Base-by-base conservation (phyloP, 768 basidiomycete species). In the Leccinum rimulosum region DNA sequence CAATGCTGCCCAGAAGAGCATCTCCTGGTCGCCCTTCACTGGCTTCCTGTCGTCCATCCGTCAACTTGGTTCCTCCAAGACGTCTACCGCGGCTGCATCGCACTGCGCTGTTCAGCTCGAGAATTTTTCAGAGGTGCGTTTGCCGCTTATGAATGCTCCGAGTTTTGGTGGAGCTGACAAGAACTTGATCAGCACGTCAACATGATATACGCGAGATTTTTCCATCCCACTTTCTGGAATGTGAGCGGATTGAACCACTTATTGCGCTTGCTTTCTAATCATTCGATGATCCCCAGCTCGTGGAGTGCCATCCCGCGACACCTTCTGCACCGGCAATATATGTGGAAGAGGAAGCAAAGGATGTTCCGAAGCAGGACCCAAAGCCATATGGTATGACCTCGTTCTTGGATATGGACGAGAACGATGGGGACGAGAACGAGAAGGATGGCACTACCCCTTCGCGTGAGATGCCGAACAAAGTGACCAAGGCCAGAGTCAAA, bases 171-270 rank as follows among this genome's bases (percentile, higher is more conserved):
- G 1, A 1, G 8, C 40, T 61, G 22, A 70, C 25, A 4, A 5
- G 28, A 22, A 19, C 0, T 2, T 6, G 28, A 65, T 38, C 38
- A 61, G 15, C 59, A 70, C 22, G 58, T 68, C 1, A 66, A 28
- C 17, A 66, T 63, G 61, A 60, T 70, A 0, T 68, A 70, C 28
- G 63, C 63, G 0, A 62, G 33, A 31, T 60, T 50, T 52, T 68
- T 68, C 36, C 68, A 68, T 38, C 68, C 68, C 7, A 60, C 55
- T 1, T 55, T 35, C 33, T 68, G 68, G 68, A 61, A 65, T 36
- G 67, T 65, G 19, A 49, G 66, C 55, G 6, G 1, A 31, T 14
- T 49, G 3, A 6, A 17, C 25, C 22, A 56, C 3, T 1, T 30
- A 0, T 15, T 8, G 10, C 5, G 4, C 4, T 14, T 30, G 12